A percentile compares a stretch with the other conserved stretches of the same genome.
These are phyloP conservation scores for Protomyces lactucae-debilis DNA, from an alignment of 1,139 yeast species.

Conservation along the genomic window DNA sequence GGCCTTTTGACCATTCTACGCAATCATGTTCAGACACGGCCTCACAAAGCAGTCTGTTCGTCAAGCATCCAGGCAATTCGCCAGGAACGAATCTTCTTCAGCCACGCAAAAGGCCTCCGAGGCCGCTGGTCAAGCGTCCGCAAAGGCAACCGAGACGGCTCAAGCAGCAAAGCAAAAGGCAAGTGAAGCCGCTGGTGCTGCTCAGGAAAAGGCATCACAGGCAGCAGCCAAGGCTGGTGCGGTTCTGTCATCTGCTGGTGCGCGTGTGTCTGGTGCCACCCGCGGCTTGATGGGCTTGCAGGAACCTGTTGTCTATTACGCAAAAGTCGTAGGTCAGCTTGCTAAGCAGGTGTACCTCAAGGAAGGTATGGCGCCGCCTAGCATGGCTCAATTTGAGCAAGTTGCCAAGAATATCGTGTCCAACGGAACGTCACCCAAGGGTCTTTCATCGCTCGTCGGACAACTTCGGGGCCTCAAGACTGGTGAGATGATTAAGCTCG, in stretches of 20 bases:
- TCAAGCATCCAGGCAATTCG: background rate
- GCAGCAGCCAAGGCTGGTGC: slow-evolving; percentile 23
- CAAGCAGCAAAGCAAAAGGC: slow-evolving; percentile 25
- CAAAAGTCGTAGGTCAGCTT: slow-evolving; percentile 81
- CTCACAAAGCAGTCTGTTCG: background rate
- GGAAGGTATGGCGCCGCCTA: slow-evolving; percentile 92
- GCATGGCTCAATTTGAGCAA: slow-evolving; percentile 68
- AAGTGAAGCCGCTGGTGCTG: slow-evolving; percentile 14
- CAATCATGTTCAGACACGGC: background rate
- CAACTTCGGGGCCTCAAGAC: slow-evolving; percentile 42
- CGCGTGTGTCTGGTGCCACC: slow-evolving; percentile 4
- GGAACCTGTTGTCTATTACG: slow-evolving; percentile 57
- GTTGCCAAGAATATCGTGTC: slow-evolving; percentile 58
- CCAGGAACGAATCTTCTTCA: slow-evolving; percentile 1
- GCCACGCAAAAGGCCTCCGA: slow-evolving; percentile 3
- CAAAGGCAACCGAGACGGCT: background rate
- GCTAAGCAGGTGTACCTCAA: slow-evolving; percentile 84
- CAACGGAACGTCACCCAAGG: slow-evolving; percentile 5
- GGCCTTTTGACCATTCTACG: no score
- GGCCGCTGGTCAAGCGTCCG: background rate
- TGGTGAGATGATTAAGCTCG: slow-evolving; percentile 59
- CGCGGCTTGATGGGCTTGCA: slow-evolving; percentile 20
- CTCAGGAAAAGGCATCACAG: slow-evolving; percentile 20
- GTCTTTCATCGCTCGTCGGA: slow-evolving; percentile 37
- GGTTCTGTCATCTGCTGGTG: slow-evolving; percentile 15